Base-by-base conservation (phyloP, 371 early-diverging fungal genomes). In the Mortierella polycephala region DNA sequence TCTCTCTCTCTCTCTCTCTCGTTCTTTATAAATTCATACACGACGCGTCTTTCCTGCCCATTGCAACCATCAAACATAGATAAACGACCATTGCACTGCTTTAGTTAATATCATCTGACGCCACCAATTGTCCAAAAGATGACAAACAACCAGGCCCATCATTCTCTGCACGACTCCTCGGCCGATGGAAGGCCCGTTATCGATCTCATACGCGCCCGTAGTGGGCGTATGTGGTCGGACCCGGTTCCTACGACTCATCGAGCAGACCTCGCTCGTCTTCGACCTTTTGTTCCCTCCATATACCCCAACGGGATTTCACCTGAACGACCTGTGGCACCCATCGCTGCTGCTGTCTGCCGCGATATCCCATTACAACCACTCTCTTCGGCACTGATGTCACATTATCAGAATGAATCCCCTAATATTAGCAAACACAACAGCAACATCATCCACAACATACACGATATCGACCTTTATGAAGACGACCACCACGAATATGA, bases 161-260 rank as follows among this genome's bases (percentile, higher is more conserved):
- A 51, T 21, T 44, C 21, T 49, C 20, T 53, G 39, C 53, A 52
- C 62, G 50, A 62, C 12, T 18, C 49, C 21, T 0, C 44, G 8
- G 21, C 44, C 13, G 52, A 61, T 21, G 16, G 47, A 30, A 50
- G 51, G 12, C 57, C 66, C 23, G 52, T n/a, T 1, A 21, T 65
- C 30, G 39, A 42, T 18, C 20, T 66, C 37, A 57, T 57, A 8
- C 72, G 72, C 20, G 45, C 62, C 13, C 67, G 54, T 1, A 71
- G 72, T 53, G 72, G 60, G 4, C 63, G 74, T 13, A 67, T 60
- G 64, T 74, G 74, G 74, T 67, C 74, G 1, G 74, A 74, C 23
- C 74, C 74, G 5, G 64, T 60, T 0, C 55, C 52, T 2, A 54
- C 47, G 12, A 44, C 66, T 5, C 62, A 62, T n/a, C 50, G 53